Conservation (phyloP, 2,329 filamentous ascomycete species). For the Paracamarosporium sp. region DNA sequence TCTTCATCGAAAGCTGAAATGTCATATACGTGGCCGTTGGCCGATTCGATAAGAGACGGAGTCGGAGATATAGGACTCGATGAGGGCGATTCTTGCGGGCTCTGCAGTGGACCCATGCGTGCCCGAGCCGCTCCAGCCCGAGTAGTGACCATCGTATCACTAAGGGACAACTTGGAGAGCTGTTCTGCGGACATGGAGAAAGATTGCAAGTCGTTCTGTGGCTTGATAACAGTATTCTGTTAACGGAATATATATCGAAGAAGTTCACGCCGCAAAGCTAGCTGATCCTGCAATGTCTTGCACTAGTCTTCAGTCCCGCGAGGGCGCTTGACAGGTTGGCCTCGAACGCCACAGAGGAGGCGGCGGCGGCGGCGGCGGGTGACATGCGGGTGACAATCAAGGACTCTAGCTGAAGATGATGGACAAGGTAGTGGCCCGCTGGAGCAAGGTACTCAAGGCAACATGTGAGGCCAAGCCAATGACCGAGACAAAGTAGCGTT, state of each 20-base stretch:
- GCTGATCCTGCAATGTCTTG: slow-evolving; percentile 28
- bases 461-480: slow-evolving; percentile 1
- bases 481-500: not conserved
- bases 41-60: slow-evolving; percentile 41
- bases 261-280: slow-evolving; percentile 37
- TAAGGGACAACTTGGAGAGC: slow-evolving; percentile 45
- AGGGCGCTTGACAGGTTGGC: slow-evolving; percentile 38
- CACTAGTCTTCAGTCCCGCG: slow-evolving; percentile 29
- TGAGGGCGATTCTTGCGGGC: slow-evolving; percentile 18
- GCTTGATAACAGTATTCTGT: slow-evolving; percentile 14
- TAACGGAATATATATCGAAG: slow-evolving; percentile 41
- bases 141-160: slow-evolving; percentile 47
- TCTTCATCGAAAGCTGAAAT: slow-evolving; percentile 39
- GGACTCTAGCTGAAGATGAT: slow-evolving; percentile 26
- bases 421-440: slow-evolving; percentile 27
- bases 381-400: slow-evolving; percentile 39
- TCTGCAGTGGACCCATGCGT: slow-evolving; percentile 22
- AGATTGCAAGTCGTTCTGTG: slow-evolving; percentile 19
- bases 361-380: slow-evolving; percentile 31
- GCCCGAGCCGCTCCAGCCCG: slow-evolving; percentile 42
- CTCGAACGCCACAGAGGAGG: slow-evolving; percentile 39
- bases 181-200: slow-evolving; percentile 45
- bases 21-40: slow-evolving; percentile 43
- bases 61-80: slow-evolving; percentile 35
- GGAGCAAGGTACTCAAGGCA: slow-evolving; percentile 9